Conservation (phyloP, 306 rosid genomes). For the Sicyos edulis region DNA sequence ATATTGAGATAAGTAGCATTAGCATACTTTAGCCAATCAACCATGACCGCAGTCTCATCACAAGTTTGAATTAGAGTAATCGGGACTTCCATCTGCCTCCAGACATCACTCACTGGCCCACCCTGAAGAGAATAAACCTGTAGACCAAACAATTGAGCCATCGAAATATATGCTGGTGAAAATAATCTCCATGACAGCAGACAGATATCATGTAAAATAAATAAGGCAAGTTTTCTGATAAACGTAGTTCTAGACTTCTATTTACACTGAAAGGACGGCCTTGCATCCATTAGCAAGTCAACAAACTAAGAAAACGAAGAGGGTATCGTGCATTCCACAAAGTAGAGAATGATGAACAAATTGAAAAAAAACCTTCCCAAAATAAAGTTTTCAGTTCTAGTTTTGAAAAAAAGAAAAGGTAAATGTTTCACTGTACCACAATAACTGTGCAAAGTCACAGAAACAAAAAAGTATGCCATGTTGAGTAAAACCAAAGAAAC, state of each 20-base stretch:
- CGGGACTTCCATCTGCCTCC: slow-evolving; percentile 64
- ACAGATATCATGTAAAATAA: slow-evolving; percentile 1
- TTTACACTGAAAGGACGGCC: neutral
- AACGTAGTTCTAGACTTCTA: slow-evolving; percentile 7
- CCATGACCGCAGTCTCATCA: slow-evolving; percentile 37
- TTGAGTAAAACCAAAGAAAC: no score
- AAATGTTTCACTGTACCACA: no score
- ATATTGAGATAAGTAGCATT: slow-evolving; percentile 15
- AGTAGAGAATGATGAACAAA: neutral
- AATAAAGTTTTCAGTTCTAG: neutral
- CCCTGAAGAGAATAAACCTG: slow-evolving; percentile 83
- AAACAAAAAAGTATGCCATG: no score
- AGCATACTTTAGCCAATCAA: slow-evolving; percentile 90
- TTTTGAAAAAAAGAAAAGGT: neutral
- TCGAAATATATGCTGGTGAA: neutral
- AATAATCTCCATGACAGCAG: neutral
- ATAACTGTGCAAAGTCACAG: no score
- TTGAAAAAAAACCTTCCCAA: neutral
- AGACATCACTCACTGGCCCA: slow-evolving; percentile 60
- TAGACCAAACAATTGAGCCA: neutral
- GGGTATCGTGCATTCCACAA: neutral
- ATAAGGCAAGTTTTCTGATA: neutral
- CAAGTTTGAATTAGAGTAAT: slow-evolving; percentile 48
- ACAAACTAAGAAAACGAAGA: neutral
- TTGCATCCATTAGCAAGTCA: neutral